Percentiles rank a stretch among this genome's conserved stretches.
Evolutionary conservation across 208 protist species (phyloP).

Genomic region (Acanthamoeba healyi): DNA sequence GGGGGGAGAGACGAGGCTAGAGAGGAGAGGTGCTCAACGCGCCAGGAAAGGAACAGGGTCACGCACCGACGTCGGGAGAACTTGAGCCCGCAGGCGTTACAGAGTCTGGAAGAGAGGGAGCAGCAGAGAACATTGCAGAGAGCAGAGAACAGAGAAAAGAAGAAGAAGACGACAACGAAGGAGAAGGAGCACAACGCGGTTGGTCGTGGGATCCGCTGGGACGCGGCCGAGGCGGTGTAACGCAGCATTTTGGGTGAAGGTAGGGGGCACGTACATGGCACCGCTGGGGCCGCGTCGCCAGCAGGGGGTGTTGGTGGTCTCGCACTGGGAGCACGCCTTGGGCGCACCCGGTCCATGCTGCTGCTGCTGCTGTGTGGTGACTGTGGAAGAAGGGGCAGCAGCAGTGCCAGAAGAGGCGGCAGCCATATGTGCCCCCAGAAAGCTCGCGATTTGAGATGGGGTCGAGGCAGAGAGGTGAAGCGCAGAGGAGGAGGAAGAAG

Average conservation of each 20-base stretch:
- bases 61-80: background rate
- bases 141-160: no score
- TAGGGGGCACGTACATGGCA: background rate
- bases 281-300: slow-evolving; percentile 34
- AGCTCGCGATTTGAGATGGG: background rate
- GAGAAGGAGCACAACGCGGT: background rate
- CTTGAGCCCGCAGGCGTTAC: slow-evolving; percentile 60
- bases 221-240: background rate
- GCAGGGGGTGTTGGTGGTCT: slow-evolving; percentile 26
- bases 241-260: background rate
- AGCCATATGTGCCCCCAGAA: no score
- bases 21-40: no score
- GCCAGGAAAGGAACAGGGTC: no score
- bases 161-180: background rate
- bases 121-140: no score
- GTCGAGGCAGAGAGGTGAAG: background rate
- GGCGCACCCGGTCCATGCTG: background rate
- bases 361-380: background rate
- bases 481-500: no score
- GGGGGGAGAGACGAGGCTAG: background rate
- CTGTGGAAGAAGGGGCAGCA: background rate
- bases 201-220: background rate
- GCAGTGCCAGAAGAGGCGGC: no score
- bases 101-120: background rate
- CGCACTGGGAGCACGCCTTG: slow-evolving; percentile 8